Base-by-base conservation (phyloP, 257 asterid species). In the Nicotiana knightiana region DNA sequence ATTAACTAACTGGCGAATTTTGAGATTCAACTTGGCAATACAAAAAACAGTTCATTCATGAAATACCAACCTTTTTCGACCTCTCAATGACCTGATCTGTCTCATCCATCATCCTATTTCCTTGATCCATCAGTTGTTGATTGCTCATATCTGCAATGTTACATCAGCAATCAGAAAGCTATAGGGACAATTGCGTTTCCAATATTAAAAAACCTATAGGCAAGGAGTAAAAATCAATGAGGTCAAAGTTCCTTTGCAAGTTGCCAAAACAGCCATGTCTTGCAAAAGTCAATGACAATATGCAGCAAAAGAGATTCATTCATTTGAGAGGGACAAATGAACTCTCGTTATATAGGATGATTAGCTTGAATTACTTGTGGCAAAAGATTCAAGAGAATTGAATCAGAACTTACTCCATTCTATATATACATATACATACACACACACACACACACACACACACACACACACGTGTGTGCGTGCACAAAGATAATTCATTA, bases 31-130 rank as follows among this genome's bases (percentile, higher is more conserved):
- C 24, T 71, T 46, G 6, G 55, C 7, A 71, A 21, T 43, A 43
- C 59, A 21, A 43, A 71, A 71, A 24, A 9, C 37, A 48, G 24
- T 53, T 71, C 39, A 67, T 58, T 9, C 78, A 67, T 24, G 4
- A 81, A 9, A 39, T 28, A 85, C 84, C 73, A 55, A 92, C 99
- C 95, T 96, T 92, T 88, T 91, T 85, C 32, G 99, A 93, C 84
- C 99, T 86, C 85, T 96, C 97, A 83, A 96, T 94, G 79, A 89
- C 92, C 87, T 94, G 96, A 86, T 96, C 98, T 65, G 98, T 94
- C 89, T 96, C 97, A 86, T 93, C 95, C 98, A 94, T 94, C 98
- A 89, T 93, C 70, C 85, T 90, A 87, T 91, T 89, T 78, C 98
- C 99, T 48, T 87, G 91, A 89, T 93, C 98, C 84, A 92, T 24